Base-by-base conservation (phyloP, 176 grass and related monocot genomes). In the Phyllostachys edulis region DNA sequence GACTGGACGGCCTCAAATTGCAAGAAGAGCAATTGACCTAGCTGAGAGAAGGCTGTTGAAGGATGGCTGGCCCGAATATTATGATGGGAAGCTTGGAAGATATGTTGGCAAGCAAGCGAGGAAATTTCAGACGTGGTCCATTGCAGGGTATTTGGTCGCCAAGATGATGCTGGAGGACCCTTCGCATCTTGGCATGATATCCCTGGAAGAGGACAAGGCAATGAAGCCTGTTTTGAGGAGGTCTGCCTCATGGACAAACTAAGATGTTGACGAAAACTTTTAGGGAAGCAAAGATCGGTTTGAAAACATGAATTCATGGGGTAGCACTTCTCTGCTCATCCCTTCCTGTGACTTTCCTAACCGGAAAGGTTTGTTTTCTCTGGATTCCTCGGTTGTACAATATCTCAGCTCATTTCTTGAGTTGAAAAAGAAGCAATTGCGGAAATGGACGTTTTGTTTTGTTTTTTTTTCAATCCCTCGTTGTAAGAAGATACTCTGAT, bases 31-130 rank as follows among this genome's bases (percentile, higher is more conserved):
- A 56, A 91, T 97, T 61, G 88, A 90, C 78, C 78, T 91, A 55
- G 90, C 90, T 20, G 94, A 97, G 82, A 82, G 86, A 57, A 89
- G 85, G 75, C 76, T 97, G 18, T 85, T 85, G 45, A 97, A 97
- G 66, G 94, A 97, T 76, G 89, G 90, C 66, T 97, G 94, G 94
- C 94, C 94, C n/a, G 94, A 97, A 59, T 97, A 97, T 37, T 97
- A 97, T n/a, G 94, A 97, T 37, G 94, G 94, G 8, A 97, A 92
- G 57, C 90, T 94, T 7, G 94, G 94, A 57, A 87, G 92, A 55
- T 97, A 92, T 68, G 16, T 97, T 3, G 94, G 94, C 23, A 97
- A 97, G 91, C 94, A 97, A 57, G 94, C 94, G 1, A 84, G 94
- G 67, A 97, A 94, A 82, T 94, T 88, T 34, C 94, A 97, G 80